A percentile compares a stretch with the other conserved stretches of the same genome.
These are phyloP conservation scores for Diaporthe humulicola DNA, from an alignment of 2,329 filamentous ascomycete species.

Conservation along the genomic window DNA sequence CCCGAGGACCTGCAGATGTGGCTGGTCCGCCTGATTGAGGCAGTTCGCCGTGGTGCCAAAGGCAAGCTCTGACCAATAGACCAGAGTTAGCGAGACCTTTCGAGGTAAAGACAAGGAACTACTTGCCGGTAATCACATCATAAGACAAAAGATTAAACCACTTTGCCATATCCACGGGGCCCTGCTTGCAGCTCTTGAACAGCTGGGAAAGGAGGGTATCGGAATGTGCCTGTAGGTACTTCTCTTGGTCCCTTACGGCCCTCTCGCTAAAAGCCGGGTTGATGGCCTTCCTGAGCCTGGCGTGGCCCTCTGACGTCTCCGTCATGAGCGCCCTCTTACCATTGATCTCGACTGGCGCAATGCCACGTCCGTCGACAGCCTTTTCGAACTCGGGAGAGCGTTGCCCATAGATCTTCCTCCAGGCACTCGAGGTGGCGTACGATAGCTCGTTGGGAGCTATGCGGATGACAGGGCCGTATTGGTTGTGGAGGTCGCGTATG, in stretches of 20 bases:
- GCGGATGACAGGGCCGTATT: constrained; percentile 49
- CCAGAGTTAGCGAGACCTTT: not conserved
- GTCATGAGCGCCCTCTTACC: constrained; percentile 33
- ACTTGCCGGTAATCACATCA: constrained; percentile 41
- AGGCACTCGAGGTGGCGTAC: constrained; percentile 53
- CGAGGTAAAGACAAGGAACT: no score
- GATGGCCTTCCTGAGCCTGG: constrained; percentile 43
- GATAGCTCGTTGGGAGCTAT: constrained; percentile 52
- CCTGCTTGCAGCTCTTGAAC: constrained; percentile 17
- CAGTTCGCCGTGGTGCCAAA: constrained; percentile 19
- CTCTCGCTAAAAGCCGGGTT: constrained; percentile 46
- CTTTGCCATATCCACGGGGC: constrained; percentile 40
- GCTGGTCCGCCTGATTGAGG: constrained; percentile 28
- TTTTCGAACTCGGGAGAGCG: constrained; percentile 25
- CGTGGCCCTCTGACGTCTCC: constrained; percentile 35
- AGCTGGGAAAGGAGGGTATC: constrained; percentile 41
- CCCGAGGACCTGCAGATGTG: constrained; percentile 15
- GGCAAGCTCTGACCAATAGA: constrained; percentile 10
- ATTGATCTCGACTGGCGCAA: constrained; percentile 30
- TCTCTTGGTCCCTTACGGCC: constrained; percentile 44
- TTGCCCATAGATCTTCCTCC: constrained; percentile 30
- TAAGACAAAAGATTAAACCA: constrained; percentile 45
- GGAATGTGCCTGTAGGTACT: constrained; percentile 41
- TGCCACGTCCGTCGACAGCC: constrained; percentile 18
- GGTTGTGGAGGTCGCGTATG: constrained; percentile 32